A percentile compares a stretch with the other conserved stretches of the same genome.
These are phyloP conservation scores for Fusarium verticillioides DNA, from an alignment of 2,329 filamentous ascomycete genomes.

Conservation along the genomic window DNA sequence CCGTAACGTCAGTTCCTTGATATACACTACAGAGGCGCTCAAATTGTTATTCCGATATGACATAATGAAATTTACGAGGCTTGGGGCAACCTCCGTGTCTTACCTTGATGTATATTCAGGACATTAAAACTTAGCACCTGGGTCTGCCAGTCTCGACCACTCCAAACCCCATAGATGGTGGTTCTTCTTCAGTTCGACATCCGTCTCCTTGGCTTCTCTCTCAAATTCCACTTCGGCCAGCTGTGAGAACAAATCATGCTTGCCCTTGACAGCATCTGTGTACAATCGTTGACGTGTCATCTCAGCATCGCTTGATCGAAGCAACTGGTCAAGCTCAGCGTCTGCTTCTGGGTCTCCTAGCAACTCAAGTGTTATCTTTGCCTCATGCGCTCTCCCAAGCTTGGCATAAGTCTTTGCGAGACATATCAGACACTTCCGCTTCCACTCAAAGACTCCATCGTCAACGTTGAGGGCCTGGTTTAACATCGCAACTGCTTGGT, in stretches of 20 bases:
- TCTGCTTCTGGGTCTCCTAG: slow-evolving; percentile 43
- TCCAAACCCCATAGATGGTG: slow-evolving; percentile 48
- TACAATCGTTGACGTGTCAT: slow-evolving; percentile 44
- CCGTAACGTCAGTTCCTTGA: not conserved
- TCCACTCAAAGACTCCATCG: slow-evolving; percentile 43
- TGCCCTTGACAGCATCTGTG: slow-evolving; percentile 42
- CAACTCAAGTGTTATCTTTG: slow-evolving; percentile 36
- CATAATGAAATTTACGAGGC: not conserved
- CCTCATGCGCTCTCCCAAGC: slow-evolving; percentile 39
- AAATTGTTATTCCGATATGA: not conserved
- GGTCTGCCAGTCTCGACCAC: slow-evolving; percentile 49
- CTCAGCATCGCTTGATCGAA: slow-evolving; percentile 36
- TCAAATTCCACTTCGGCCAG: slow-evolving; percentile 47
- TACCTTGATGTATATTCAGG: not conserved
- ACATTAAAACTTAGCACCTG: slow-evolving; percentile 36
- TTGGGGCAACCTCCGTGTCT: not conserved
- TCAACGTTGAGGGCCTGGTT: slow-evolving; percentile 41
- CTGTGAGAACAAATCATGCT: slow-evolving; percentile 40
- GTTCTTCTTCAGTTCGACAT: slow-evolving; percentile 30
- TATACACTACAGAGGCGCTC: not conserved
- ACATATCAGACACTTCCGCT: slow-evolving; percentile 39
- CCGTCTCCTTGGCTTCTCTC: slow-evolving; percentile 26
- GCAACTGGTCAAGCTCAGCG: slow-evolving; percentile 42
- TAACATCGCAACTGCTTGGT: slow-evolving; percentile 36
- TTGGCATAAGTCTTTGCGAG: slow-evolving; percentile 43